Conservation (phyloP, 1,284 basidiomycete genomes). For the Microbotryomycetes sp. region DNA sequence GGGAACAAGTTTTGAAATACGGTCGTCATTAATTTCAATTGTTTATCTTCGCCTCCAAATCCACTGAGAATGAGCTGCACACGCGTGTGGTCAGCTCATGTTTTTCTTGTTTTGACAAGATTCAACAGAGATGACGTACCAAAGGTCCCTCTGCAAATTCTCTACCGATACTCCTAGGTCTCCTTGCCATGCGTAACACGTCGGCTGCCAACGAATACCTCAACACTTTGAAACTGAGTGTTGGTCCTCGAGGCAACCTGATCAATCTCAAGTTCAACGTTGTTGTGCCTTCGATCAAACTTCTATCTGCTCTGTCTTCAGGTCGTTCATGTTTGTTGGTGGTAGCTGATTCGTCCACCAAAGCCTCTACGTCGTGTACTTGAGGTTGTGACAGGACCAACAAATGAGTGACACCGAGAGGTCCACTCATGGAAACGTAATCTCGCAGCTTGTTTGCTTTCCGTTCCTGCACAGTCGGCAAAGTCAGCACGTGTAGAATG, state of each 20-base stretch:
- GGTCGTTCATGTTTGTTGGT: conserved; percentile 27
- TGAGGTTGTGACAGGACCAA: conserved; percentile 59
- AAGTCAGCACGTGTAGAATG: neutral
- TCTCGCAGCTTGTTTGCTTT: conserved; percentile 89
- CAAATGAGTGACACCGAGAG: conserved; percentile 86
- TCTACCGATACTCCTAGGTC: conserved; percentile 67
- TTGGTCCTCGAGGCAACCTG: conserved; percentile 85
- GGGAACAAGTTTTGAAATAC: conserved; percentile 52
- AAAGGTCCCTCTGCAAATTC: conserved; percentile 82
- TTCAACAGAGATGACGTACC: conserved; percentile 48
- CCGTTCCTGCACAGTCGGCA: conserved; percentile 61
- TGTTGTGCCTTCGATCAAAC: conserved; percentile 73
- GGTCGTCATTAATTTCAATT: conserved; percentile 49
- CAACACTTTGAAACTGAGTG: conserved; percentile 86
- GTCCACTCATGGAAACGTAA: conserved; percentile 85
- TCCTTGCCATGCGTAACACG: conserved; percentile 59
- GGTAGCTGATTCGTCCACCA: conserved; percentile 37
- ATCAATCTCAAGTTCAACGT: conserved; percentile 74
- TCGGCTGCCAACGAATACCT: conserved; percentile 87
- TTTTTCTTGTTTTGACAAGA: neutral
- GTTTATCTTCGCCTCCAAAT: conserved; percentile 47
- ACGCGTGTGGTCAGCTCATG: no score
- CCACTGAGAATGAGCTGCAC: conserved; percentile 48
- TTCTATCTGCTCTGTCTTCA: conserved; percentile 41
- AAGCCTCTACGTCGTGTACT: conserved; percentile 13